Evolutionary conservation across 768 basidiomycete genomes (phyloP).

Genomic region (Trametopsis cervina): DNA sequence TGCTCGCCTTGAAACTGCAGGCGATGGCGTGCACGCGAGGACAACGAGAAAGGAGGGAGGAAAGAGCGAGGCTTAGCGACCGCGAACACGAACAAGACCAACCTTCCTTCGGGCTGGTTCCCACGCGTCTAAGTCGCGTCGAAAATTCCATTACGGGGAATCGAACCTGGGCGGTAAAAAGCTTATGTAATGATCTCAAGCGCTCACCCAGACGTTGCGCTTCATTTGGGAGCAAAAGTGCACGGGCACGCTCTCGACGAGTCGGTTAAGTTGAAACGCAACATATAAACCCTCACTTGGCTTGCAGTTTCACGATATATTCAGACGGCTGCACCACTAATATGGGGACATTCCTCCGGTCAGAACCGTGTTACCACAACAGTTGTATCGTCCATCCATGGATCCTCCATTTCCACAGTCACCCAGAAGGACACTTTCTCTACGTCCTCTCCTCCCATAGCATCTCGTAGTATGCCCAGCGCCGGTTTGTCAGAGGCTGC

Average conservation of each 20-base stretch:
- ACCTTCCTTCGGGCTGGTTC: neutral
- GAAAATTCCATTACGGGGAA: neutral
- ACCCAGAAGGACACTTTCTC: conserved; percentile 38
- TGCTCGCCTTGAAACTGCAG: neutral
- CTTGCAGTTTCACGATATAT: no score
- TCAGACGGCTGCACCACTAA: no score
- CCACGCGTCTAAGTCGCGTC: neutral
- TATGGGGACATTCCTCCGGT: no score
- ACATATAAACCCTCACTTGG: no score
- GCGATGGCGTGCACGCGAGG: neutral
- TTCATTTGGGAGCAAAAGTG: no score
- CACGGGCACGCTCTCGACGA: no score
- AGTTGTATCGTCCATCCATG: conserved; percentile 59
- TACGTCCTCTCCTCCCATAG: conserved; percentile 35
- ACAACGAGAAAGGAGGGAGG: neutral
- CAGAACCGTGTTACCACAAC: conserved; percentile 25
- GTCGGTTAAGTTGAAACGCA: no score
- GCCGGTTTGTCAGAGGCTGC: conserved; percentile 24
- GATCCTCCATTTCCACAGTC: conserved; percentile 38
- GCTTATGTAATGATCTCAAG: no score
- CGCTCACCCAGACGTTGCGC: no score
- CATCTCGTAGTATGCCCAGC: conserved; percentile 36
- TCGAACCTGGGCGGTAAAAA: neutral
- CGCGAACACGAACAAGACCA: neutral
- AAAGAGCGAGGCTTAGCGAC: neutral